Evolutionary conservation across 228 moss, liverwort and hornwort species (phyloP).

Genomic region (Sphagnum fallax): DNA sequence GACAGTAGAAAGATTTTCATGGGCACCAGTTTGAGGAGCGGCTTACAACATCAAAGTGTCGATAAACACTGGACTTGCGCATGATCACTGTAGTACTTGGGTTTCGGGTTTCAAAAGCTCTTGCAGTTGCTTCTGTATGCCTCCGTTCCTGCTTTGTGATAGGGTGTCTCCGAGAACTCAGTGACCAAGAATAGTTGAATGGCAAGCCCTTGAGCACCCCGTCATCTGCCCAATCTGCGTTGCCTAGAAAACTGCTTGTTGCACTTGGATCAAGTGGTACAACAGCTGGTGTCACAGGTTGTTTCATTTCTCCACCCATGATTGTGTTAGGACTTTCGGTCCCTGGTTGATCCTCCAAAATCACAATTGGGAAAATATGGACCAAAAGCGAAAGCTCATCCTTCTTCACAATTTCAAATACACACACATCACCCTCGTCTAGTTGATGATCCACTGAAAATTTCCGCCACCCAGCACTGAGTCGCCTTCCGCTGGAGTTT

Average conservation of each 20-base stretch:
- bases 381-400: slow-evolving; percentile 30
- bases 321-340: slow-evolving; percentile 25
- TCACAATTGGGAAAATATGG: slow-evolving; percentile 40
- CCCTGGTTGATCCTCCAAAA: slow-evolving; percentile 35
- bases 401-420: slow-evolving; percentile 36
- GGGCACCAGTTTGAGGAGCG: not conserved
- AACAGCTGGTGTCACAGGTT: slow-evolving; percentile 19
- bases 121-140: slow-evolving; percentile 41
- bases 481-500: slow-evolving; percentile 42
- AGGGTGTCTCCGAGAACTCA: slow-evolving; percentile 39
- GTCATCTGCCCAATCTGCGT: slow-evolving; percentile 16
- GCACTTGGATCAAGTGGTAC: slow-evolving; percentile 17
- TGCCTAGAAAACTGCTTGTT: no score
- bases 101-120: slow-evolving; percentile 32
- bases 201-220: slow-evolving; percentile 21
- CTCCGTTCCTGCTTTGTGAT: slow-evolving; percentile 44
- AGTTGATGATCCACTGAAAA: slow-evolving; percentile 49
- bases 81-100: slow-evolving; percentile 47
- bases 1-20: not conserved
- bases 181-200: slow-evolving; percentile 29
- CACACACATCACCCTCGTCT: slow-evolving; percentile 47
- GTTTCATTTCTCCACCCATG: slow-evolving; percentile 21
- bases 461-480: slow-evolving; percentile 54
- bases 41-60: slow-evolving; percentile 56
- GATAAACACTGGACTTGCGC: slow-evolving; percentile 49